Conservation (phyloP, 1,284 basidiomycete species). For the Lignosus rhinocerotis region DNA sequence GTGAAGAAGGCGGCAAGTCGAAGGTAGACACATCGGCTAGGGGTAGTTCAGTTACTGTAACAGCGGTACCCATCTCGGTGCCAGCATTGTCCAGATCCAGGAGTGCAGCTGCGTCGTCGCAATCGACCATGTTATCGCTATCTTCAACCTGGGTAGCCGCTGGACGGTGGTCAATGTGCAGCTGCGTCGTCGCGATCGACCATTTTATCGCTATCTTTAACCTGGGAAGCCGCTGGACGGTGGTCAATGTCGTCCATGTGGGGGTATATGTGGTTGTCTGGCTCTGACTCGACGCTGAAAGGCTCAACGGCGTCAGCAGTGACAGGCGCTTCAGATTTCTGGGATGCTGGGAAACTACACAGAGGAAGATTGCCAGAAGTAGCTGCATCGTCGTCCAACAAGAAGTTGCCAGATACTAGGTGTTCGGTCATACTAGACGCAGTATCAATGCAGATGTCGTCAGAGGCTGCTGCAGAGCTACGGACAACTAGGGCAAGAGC, state of each 20-base stretch:
- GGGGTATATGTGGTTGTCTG: neutral
- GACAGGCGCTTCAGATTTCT: neutral
- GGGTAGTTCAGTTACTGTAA: neutral
- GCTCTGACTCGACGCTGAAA: neutral
- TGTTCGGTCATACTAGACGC: neutral
- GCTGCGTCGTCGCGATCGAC: too few relatives aligned
- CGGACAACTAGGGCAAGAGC: neutral
- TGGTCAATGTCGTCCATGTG: neutral
- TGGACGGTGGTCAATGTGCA: neutral
- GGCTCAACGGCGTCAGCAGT: neutral
- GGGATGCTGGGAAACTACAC: neutral
- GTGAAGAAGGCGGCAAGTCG: slow-evolving; percentile 32
- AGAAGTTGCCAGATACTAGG: neutral
- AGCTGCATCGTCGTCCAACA: neutral
- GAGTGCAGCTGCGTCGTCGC: too few relatives aligned
- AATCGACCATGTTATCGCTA: too few relatives aligned
- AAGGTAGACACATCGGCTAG: neutral
- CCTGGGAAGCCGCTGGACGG: too few relatives aligned
- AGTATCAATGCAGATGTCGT: neutral
- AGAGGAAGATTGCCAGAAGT: neutral
- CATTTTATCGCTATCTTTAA: too few relatives aligned
- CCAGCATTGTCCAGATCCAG: too few relatives aligned
- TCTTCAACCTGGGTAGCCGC: too few relatives aligned
- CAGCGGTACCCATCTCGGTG: neutral
- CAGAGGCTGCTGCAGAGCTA: neutral